phyloP scores from a whole-genome alignment of 345 rosid genomes.

The Ceriops decandra region DNA sequence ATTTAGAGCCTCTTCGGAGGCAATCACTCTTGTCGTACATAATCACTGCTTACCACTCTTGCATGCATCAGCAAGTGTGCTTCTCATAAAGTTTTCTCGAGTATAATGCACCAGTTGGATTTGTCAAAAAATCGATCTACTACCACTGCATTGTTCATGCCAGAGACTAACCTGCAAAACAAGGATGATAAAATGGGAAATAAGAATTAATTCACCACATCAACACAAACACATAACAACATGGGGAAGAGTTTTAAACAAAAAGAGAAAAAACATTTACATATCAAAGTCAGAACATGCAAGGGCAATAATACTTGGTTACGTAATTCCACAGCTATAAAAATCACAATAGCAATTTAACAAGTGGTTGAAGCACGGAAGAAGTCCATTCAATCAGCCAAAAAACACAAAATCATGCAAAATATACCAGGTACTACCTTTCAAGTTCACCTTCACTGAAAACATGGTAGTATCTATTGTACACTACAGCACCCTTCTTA shows the following conservation, averaged over 20 bases:
- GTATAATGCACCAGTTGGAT: conserved; percentile 93
- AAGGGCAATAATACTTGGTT: background rate
- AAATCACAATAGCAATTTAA: background rate
- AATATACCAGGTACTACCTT: conserved; percentile 41
- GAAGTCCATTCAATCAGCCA: background rate
- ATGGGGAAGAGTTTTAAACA: background rate
- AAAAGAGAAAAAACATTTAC: background rate
- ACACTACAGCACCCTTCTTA: conserved; percentile 89
- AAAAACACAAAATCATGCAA: background rate
- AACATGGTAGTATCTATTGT: conserved; percentile 90
- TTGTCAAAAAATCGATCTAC: conserved; percentile 82
- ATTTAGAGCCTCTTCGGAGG: background rate
- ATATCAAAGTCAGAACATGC: background rate
- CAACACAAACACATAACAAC: background rate
- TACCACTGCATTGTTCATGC: conserved; percentile 53
- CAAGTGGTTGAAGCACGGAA: background rate
- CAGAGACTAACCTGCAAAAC: conserved; percentile 65
- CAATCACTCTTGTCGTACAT: background rate
- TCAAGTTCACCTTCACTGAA: conserved; percentile 92
- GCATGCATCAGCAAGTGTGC: background rate
- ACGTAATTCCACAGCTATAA: background rate
- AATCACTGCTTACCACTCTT: background rate
- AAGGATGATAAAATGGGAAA: background rate
- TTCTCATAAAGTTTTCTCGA: conserved; percentile 53
- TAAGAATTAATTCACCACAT: background rate